phyloP scores from a whole-genome alignment of 1,284 basidiomycete genomes.

The Cutaneotrichosporon sp. region DNA sequence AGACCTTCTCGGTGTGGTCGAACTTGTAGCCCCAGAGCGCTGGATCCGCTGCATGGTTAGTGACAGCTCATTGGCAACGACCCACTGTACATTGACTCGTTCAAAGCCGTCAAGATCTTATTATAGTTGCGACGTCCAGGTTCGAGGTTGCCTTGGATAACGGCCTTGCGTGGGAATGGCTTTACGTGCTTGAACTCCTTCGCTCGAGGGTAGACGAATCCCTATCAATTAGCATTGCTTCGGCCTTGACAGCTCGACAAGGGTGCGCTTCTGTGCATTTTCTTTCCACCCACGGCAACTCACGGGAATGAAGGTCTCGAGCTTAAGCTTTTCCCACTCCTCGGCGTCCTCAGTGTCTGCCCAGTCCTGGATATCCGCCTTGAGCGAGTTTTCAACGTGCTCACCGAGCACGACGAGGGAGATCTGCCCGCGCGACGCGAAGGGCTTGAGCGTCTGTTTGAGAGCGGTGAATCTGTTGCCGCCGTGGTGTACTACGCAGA shows the following conservation, averaged over 20 bases:
- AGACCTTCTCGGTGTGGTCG: neutral
- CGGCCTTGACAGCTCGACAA: too few species aligned
- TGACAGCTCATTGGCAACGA: neutral
- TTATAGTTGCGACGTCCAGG: constrained; percentile 5
- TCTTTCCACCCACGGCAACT: too few species aligned
- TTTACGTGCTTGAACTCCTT: neutral
- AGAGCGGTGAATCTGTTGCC: neutral
- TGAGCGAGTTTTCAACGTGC: neutral
- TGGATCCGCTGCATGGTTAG: constrained; percentile 1
- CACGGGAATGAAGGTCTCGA: constrained; percentile 6
- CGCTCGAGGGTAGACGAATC: neutral
- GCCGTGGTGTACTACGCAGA: constrained; percentile 11
- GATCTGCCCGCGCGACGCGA: neutral
- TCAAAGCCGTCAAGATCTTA: constrained; percentile 4
- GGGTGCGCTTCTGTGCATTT: too few species aligned
- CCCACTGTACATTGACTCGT: neutral
- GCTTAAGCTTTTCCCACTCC: neutral
- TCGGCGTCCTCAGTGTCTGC: neutral
- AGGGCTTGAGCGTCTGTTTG: neutral
- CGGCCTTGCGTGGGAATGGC: constrained; percentile 4
- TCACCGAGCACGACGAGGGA: constrained; percentile 1
- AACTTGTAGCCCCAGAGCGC: constrained; percentile 7
- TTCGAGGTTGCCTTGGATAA: constrained; percentile 16
- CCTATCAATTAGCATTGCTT: neutral
- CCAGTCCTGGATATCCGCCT: constrained; percentile 2